These are phyloP conservation scores for Trametes gibbosa DNA, from an alignment of 768 basidiomycete genomes.

Conservation along the genomic window DNA sequence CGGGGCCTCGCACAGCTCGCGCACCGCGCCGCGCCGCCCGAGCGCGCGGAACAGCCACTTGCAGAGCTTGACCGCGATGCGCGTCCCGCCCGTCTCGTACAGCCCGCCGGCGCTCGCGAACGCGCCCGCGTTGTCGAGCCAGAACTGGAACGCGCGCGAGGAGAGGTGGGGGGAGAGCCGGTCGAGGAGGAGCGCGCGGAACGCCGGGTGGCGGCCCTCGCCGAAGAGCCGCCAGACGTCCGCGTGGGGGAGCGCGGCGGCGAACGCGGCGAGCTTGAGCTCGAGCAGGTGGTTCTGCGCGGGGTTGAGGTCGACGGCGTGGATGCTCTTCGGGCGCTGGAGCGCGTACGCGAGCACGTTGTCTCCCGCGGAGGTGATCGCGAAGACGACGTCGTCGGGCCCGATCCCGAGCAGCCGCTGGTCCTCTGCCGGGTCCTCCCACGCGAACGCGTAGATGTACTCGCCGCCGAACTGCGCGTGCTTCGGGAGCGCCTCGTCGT, in stretches of 20 bases:
- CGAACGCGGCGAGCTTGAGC: constrained; percentile 69
- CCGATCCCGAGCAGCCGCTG: constrained; percentile 60
- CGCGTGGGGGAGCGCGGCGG: constrained; percentile 50
- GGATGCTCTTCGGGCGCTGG: constrained; percentile 61
- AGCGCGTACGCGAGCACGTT: constrained; percentile 81
- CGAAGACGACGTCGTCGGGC: constrained; percentile 61
- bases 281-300: constrained; percentile 78
- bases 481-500: constrained; percentile 53
- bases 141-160: constrained; percentile 73
- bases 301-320: constrained; percentile 75
- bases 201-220: constrained; percentile 54
- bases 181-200: constrained; percentile 57
- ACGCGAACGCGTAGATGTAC: constrained; percentile 62
- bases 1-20: constrained; percentile 51
- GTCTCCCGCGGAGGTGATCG: constrained; percentile 77
- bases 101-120: constrained; percentile 30
- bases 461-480: constrained; percentile 61
- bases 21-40: constrained; percentile 54
- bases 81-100: constrained; percentile 55
- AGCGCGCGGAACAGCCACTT: constrained; percentile 55
- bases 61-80: constrained; percentile 63
- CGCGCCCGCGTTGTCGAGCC: constrained; percentile 57
- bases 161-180: constrained; percentile 67
- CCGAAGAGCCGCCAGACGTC: constrained; percentile 73
- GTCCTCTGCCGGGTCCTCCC: constrained; percentile 75